Percentiles rank a stretch among this genome's conserved stretches.
These are phyloP conservation scores for Solanum appendiculatum DNA, from an alignment of 257 asterid species.

Conservation along the genomic window DNA sequence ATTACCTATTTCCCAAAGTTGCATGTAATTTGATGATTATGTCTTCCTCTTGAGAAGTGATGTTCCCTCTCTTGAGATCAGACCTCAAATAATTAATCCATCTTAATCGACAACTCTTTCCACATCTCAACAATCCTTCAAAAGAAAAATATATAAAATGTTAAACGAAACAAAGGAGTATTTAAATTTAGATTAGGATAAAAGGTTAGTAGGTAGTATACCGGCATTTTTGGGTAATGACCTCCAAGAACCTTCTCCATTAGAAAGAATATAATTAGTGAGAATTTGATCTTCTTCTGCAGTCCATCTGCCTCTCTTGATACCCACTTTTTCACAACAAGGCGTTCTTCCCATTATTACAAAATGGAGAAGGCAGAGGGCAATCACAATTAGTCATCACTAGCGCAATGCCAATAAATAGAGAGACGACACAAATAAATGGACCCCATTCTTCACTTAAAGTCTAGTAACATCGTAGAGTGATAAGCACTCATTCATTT, in stretches of 20 bases:
- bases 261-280: constrained; percentile 38
- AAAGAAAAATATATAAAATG: neutral
- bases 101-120: constrained; percentile 81
- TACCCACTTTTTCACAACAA: constrained; percentile 82
- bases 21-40: constrained; percentile 57
- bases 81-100: constrained; percentile 89
- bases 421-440: neutral
- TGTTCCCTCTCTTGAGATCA: constrained; percentile 75
- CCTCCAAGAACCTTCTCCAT: constrained; percentile 94
- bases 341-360: constrained; percentile 71
- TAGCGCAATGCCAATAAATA: neutral
- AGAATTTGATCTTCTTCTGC: constrained; percentile 70
- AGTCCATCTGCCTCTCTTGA: constrained; percentile 83
- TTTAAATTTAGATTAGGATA: neutral
- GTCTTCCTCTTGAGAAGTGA: constrained; percentile 55
- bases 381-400: neutral
- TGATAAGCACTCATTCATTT: too few species aligned
- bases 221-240: constrained; percentile 90
- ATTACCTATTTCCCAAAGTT: constrained; percentile 69
- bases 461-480: too few species aligned
- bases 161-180: neutral
- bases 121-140: constrained; percentile 69
- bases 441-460: neutral
- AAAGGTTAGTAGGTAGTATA: neutral
- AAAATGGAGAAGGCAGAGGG: neutral